phyloP scores from a whole-genome alignment of 257 asterid species.

The Scutellaria barbata region DNA sequence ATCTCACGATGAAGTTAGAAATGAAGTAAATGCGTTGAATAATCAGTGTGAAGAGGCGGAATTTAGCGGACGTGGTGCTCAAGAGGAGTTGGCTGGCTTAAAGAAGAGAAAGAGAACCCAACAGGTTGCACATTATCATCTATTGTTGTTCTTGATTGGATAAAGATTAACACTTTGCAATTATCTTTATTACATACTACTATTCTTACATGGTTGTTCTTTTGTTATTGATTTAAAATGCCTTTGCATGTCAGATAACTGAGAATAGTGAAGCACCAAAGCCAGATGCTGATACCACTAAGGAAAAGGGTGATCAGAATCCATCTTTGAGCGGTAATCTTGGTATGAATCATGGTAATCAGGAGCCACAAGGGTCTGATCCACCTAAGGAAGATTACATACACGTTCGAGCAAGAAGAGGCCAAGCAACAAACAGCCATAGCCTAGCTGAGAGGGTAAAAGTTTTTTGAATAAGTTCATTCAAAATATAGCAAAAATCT shows the following conservation, averaged over 20 bases:
- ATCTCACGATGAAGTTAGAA: slow-evolving; percentile 47
- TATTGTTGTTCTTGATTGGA: slow-evolving; percentile 9
- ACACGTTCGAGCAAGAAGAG: slow-evolving; percentile 72
- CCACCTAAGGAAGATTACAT: slow-evolving; percentile 71
- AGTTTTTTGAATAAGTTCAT: neutral
- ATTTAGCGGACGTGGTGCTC: slow-evolving; percentile 62
- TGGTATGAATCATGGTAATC: slow-evolving; percentile 53
- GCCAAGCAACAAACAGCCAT: slow-evolving; percentile 90
- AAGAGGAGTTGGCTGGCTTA: slow-evolving; percentile 50
- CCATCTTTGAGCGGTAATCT: slow-evolving; percentile 47
- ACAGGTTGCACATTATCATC: slow-evolving; percentile 47
- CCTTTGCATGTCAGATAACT: slow-evolving; percentile 40
- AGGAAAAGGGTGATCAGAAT: slow-evolving; percentile 47
- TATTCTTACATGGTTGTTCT: neutral
- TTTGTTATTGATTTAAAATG: slow-evolving; percentile 19
- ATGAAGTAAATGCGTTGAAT: slow-evolving; percentile 40
- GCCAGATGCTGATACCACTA: slow-evolving; percentile 40
- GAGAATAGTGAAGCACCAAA: slow-evolving; percentile 43
- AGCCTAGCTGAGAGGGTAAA: slow-evolving; percentile 90
- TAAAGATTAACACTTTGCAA: neutral
- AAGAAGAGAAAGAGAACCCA: slow-evolving; percentile 65
- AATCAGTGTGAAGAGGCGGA: slow-evolving; percentile 59
- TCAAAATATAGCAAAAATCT: neutral
- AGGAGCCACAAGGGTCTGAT: slow-evolving; percentile 64
- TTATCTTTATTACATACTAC: neutral